Evolutionary conservation across 2,329 filamentous ascomycete genomes (phyloP).

Genomic region (Chaetomium sp.): DNA sequence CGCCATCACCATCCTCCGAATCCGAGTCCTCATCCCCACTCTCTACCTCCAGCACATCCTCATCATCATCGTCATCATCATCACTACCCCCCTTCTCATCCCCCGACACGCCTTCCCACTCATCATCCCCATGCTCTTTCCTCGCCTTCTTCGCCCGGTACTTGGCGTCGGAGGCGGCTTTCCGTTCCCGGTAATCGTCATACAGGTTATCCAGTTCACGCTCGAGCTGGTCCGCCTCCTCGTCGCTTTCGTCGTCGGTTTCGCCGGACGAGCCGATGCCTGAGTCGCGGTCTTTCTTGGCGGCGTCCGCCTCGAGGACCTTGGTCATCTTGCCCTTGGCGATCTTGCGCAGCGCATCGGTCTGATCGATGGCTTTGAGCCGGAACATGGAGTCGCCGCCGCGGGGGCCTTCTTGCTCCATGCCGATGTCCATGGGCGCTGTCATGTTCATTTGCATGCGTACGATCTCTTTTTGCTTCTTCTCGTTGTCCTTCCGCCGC

Average conservation of each 20-base stretch:
- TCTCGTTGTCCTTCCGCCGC: constrained; percentile 81
- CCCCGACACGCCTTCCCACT: constrained; percentile 84
- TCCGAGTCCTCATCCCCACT: constrained; percentile 55
- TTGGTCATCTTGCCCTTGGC: constrained; percentile 73
- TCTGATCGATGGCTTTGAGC: constrained; percentile 74
- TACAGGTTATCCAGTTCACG: constrained; percentile 83
- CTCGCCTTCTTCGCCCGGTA: constrained; percentile 84
- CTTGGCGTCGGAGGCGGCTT: constrained; percentile 76
- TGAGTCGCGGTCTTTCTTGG: constrained; percentile 53
- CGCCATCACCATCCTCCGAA: constrained; percentile 41
- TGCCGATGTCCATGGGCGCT: constrained; percentile 88
- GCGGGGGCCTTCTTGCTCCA: constrained; percentile 73
- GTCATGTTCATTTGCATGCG: constrained; percentile 97
- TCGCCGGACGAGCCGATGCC: constrained; percentile 49
- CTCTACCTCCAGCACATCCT: constrained; percentile 49
- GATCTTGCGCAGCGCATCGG: constrained; percentile 61
- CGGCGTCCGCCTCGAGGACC: constrained; percentile 50
- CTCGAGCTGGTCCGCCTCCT: constrained; percentile 77
- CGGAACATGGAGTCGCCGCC: constrained; percentile 83
- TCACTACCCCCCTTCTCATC: constrained; percentile 54
- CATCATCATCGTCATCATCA: constrained; percentile 49
- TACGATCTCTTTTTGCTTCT: constrained; percentile 89
- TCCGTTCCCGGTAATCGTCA: constrained; percentile 73
- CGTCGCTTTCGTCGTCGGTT: constrained; percentile 60
- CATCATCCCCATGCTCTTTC: constrained; percentile 73